Conservation (phyloP, 139 green algal species). For the Coelastrella sp. region DNA sequence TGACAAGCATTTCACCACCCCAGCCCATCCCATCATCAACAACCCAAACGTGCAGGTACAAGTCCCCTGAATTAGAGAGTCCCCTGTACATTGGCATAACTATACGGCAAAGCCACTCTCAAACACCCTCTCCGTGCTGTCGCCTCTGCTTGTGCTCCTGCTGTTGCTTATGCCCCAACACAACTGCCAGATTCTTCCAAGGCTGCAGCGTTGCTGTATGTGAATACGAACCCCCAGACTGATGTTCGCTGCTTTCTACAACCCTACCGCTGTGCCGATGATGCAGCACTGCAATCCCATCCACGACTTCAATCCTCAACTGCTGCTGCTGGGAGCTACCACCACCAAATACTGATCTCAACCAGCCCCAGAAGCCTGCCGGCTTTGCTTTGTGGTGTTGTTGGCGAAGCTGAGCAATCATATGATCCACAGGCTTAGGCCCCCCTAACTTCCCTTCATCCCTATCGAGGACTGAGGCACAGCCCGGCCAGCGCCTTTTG, state of each 20-base stretch:
- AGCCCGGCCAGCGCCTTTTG: background rate
- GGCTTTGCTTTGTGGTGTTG: slow-evolving; percentile 12
- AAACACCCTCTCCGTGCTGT: too few species aligned
- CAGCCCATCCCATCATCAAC: too few species aligned
- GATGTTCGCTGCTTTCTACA: background rate
- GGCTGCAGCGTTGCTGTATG: background rate
- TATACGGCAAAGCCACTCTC: too few species aligned
- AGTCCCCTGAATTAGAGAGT: too few species aligned
- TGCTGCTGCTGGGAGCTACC: background rate
- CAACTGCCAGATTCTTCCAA: background rate
- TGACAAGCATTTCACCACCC: too few species aligned
- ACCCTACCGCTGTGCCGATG: too few species aligned
- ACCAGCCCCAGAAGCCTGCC: background rate
- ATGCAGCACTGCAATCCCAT: background rate
- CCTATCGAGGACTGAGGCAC: slow-evolving; percentile 1
- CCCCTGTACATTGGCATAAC: too few species aligned
- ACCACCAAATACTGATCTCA: background rate
- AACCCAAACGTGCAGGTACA: too few species aligned
- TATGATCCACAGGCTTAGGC: background rate
- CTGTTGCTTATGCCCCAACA: background rate
- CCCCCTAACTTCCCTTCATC: slow-evolving; percentile 26
- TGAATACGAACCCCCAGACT: background rate
- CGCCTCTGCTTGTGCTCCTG: background rate
- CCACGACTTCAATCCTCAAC: background rate
- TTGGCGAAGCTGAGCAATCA: background rate